Base-by-base conservation (phyloP, 495 filamentous ascomycete genomes). In the Cercophora sp. region DNA sequence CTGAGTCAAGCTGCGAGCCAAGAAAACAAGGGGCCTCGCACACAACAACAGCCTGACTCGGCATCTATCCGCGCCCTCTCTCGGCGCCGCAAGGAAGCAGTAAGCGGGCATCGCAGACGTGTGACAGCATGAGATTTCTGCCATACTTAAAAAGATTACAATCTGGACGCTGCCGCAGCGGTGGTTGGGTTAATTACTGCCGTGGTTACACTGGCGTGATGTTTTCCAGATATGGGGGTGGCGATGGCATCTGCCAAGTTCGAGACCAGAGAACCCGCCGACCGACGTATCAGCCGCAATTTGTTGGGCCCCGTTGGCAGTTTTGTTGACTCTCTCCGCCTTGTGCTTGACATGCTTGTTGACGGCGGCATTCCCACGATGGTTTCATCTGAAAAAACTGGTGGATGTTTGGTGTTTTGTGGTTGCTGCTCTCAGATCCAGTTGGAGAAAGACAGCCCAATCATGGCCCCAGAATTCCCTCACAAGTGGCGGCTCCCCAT, bases 371-470 rank as follows among this genome's bases (percentile, higher is more conserved):
- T 29, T 40, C 29, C n/a, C 26, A 10, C 35, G 19, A 19, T 39
- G n/a, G 48, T 51, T 51, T 51, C 48, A 51, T 39, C n/a, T 27
- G n/a, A n/a, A n/a, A 15, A 31, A 20, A 10, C 34, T 15, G 48
- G 36, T 40, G 46, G 55, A 51, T 48, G 27, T 43, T 50, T 45
- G 20, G 50, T 43, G 37, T 60, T 56, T 50, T 60, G 57, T 53
- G 42, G 57, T 37, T 22, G 48, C 39, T 13, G 42, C 48, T 48
- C 48, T 51, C 51, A 24, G 16, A 41, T 50, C 26, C 13, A 19
- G 10, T 24, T 5, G 8, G 9, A 24, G 9, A 13, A n/a, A 32
- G 5, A 35, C 26, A 37, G 35, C 52, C n/a, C 57, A 56, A 59
- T 56, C 52, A 49, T 11, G 23, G 16, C 24, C 10, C 18, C 15